Percentiles rank a stretch among this genome's conserved stretches.
Evolutionary conservation across 352 stramenopile species (phyloP).

Genomic region (Phytophthora nicotianae): DNA sequence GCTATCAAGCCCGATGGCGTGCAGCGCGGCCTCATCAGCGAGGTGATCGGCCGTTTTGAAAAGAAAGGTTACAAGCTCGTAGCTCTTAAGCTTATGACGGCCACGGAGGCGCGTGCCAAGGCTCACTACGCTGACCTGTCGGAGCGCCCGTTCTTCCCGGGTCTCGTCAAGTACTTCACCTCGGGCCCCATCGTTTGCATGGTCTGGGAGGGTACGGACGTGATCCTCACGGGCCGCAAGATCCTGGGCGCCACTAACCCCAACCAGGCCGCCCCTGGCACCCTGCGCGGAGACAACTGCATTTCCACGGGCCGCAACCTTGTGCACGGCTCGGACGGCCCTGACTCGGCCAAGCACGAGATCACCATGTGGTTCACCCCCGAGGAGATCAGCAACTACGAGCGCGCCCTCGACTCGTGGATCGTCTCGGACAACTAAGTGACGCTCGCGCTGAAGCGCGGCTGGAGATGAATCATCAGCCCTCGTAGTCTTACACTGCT

Average conservation of each 20-base stretch:
- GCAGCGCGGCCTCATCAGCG: constrained; percentile 92
- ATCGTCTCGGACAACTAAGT: constrained; percentile 90
- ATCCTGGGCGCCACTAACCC: constrained; percentile 96
- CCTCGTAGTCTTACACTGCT: constrained; percentile 14
- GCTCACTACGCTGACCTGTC: constrained; percentile 94
- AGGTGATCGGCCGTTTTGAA: constrained; percentile 96
- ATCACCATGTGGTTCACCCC: constrained; percentile 94
- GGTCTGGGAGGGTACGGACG: constrained; percentile 93
- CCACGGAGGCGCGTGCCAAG: constrained; percentile 89
- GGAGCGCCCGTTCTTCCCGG: constrained; percentile 92
- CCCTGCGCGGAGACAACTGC: constrained; percentile 95
- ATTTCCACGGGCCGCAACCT: constrained; percentile 93
- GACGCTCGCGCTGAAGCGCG: neutral
- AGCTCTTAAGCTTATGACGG: constrained; percentile 94
- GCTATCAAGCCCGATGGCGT: constrained; percentile 96
- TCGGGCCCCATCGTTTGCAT: constrained; percentile 96
- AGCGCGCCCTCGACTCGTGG: constrained; percentile 85
- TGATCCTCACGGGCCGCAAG: constrained; percentile 94
- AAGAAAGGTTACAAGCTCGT: constrained; percentile 97
- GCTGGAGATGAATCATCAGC: constrained; percentile 1
- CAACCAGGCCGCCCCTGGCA: constrained; percentile 92
- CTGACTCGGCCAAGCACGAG: constrained; percentile 93
- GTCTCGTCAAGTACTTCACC: constrained; percentile 92
- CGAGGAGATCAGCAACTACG: constrained; percentile 93
- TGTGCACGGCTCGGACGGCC: constrained; percentile 92